Conservation (phyloP, 257 asterid species). For the Rehmannia glutinosa region DNA sequence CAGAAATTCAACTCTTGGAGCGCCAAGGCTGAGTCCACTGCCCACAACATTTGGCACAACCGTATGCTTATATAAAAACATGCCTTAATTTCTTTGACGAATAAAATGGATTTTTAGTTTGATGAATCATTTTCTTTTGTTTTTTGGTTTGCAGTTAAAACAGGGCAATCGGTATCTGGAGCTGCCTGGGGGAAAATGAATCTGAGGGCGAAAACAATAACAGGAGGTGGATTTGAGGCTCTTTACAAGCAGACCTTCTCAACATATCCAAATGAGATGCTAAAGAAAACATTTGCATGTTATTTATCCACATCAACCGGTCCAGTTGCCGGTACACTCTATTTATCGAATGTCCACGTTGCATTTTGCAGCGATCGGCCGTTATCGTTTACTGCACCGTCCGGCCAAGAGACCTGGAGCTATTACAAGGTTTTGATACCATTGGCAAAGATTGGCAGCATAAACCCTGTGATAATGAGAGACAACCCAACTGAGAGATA, state of each 20-base stretch:
- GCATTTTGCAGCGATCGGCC: slow-evolving; percentile 43
- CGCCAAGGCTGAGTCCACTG: slow-evolving; percentile 42
- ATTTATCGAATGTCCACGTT: slow-evolving; percentile 27
- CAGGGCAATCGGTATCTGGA: slow-evolving; percentile 35
- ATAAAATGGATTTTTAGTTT: too few species aligned
- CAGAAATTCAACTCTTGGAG: slow-evolving; percentile 45
- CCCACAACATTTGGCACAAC: slow-evolving; percentile 48
- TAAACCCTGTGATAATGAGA: slow-evolving; percentile 31
- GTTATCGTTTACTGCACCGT: slow-evolving; percentile 35
- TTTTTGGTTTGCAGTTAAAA: slow-evolving; percentile 25
- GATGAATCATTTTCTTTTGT: not conserved
- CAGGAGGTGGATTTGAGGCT: slow-evolving; percentile 47
- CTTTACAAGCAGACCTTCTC: slow-evolving; percentile 34
- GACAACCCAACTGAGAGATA: slow-evolving; percentile 31
- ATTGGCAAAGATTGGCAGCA: slow-evolving; percentile 29
- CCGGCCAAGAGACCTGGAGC: slow-evolving; percentile 41
- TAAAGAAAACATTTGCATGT: slow-evolving; percentile 37
- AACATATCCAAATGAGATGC: slow-evolving; percentile 27
- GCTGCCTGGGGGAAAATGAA: slow-evolving; percentile 51
- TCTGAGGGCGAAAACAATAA: slow-evolving; percentile 37
- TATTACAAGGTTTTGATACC: slow-evolving; percentile 44
- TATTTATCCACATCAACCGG: slow-evolving; percentile 40
- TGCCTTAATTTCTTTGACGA: too few species aligned
- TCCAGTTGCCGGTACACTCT: slow-evolving; percentile 41
- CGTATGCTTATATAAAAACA: too few species aligned